phyloP scores from a whole-genome alignment of 1,284 basidiomycete species.

The Moniliella sp. region DNA sequence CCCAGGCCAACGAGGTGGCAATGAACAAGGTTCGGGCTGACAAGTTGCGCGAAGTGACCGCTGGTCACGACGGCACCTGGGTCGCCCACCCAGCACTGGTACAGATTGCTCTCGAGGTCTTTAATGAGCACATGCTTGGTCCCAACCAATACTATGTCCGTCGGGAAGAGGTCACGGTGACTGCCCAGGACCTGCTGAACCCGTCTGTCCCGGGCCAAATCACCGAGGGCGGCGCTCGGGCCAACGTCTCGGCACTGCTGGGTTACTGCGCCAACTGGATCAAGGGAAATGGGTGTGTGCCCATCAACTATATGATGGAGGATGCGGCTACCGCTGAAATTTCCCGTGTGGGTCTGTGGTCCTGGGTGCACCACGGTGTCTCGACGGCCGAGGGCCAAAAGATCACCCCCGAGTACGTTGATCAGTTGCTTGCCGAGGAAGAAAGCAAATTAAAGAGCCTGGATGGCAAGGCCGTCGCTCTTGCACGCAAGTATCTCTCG shows the following conservation, averaged over 20 bases:
- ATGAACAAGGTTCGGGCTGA: conserved; percentile 93
- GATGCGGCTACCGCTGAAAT: conserved; percentile 91
- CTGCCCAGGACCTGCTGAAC: conserved; percentile 65
- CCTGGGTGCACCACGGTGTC: conserved; percentile 72
- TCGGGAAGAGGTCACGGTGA: conserved; percentile 68
- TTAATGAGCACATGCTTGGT: conserved; percentile 48
- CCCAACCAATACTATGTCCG: conserved; percentile 60
- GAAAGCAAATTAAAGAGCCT: conserved; percentile 51
- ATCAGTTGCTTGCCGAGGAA: conserved; percentile 56
- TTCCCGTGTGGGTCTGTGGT: conserved; percentile 88
- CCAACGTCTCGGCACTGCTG: conserved; percentile 28
- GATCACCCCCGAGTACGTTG: conserved; percentile 55
- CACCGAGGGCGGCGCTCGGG: conserved; percentile 27
- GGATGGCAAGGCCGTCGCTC: conserved; percentile 52
- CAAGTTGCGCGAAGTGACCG: conserved; percentile 83
- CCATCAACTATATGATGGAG: conserved; percentile 72
- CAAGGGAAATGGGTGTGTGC: conserved; percentile 91
- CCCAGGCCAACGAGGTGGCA: conserved; percentile 73
- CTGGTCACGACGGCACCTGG: conserved; percentile 84
- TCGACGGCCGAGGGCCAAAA: conserved; percentile 52
- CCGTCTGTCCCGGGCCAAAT: conserved; percentile 49
- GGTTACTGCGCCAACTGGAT: conserved; percentile 70
- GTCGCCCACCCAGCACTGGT: conserved; percentile 94
- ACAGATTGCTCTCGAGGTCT: conserved; percentile 67
- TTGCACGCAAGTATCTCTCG: conserved; percentile 65